Conservation (phyloP, 805 yeast genomes). For the Pichia cephalocereana region DNA sequence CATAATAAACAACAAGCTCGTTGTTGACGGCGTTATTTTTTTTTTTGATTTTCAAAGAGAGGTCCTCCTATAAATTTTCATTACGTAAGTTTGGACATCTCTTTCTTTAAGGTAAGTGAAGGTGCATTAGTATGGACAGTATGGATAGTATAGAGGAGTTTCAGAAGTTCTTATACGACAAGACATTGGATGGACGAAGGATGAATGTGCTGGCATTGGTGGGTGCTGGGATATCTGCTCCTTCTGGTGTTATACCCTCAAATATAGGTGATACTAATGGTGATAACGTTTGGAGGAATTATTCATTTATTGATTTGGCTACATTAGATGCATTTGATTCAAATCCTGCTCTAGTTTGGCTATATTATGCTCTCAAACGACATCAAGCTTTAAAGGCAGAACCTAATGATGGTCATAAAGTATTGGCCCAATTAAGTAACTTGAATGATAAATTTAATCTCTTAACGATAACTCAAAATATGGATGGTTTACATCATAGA, state of each 20-base stretch:
- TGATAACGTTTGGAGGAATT: constrained; percentile 52
- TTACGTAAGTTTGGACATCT: no score
- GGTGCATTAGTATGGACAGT: neutral
- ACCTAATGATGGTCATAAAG: constrained; percentile 70
- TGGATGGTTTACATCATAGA: constrained; percentile 63
- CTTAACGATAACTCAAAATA: constrained; percentile 73
- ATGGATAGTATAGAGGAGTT: constrained; percentile 23
- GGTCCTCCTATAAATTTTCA: no score
- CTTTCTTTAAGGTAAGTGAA: no score
- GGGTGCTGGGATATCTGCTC: neutral
- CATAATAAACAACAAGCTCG: no score
- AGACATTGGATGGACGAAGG: neutral
- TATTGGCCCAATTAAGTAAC: constrained; percentile 54
- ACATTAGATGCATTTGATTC: constrained; percentile 83
- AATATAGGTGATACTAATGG: neutral
- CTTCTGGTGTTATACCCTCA: neutral
- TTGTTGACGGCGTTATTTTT: no score
- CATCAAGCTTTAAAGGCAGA: constrained; percentile 51
- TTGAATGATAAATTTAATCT: constrained; percentile 28
- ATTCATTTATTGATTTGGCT: constrained; percentile 74
- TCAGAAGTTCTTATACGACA: constrained; percentile 30
- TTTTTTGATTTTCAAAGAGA: no score
- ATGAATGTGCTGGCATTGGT: constrained; percentile 41
- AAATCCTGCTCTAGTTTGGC: constrained; percentile 88
- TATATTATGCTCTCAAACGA: constrained; percentile 68